Evolutionary conservation across 2,329 filamentous ascomycete species (phyloP), one percentile per base, ranked within the genome.

Genomic region (Pyricularia grisea): DNA sequence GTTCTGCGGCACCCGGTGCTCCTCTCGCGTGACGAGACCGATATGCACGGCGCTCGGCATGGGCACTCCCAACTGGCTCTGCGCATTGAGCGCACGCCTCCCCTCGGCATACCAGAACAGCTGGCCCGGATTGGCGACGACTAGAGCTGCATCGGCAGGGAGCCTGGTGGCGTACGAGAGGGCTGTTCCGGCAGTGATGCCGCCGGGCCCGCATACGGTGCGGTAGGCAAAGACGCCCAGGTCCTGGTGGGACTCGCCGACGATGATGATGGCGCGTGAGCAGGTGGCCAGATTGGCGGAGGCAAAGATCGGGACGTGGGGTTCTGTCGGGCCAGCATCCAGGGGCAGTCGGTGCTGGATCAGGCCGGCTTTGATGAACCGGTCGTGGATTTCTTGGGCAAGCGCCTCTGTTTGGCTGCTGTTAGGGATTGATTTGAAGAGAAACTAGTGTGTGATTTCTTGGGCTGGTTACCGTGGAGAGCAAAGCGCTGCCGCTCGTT

Each of bases 61-160:
- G 0, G 89, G 88, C 64, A 90, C 79, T 1, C 82, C 82, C 9
- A 81, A 75, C 82, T 90, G 91, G 3, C 83, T 84, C 0, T 76
- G 75, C 1, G 83, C 76, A 0, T 87, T 91, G 71, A 97, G 81
- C 0, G 88, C 82, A 66, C 85, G 84, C 67, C 83, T 79, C 1
- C 84, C 84, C 67, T 86, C 84, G 60, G 91, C 87, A 77, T 91
- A 92, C 89, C 92, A 97, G 74, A 89, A 82, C 23, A 92, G 81
- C 78, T 96, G 89, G 4, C 92, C 92, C 4, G 88, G 83, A 76
- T 97, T 97, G 65, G 92, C 87, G 30, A 97, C 81, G 31, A 97
- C 79, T 69, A 97, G 80, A 3, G 86, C 90, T 0, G 84, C 88
- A 1, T 80, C 72, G 2, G 76, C 72, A 68, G 61, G 75, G 4